Conservation (phyloP, 2,329 filamentous ascomycete species). For the Fusarium caatingaense region DNA sequence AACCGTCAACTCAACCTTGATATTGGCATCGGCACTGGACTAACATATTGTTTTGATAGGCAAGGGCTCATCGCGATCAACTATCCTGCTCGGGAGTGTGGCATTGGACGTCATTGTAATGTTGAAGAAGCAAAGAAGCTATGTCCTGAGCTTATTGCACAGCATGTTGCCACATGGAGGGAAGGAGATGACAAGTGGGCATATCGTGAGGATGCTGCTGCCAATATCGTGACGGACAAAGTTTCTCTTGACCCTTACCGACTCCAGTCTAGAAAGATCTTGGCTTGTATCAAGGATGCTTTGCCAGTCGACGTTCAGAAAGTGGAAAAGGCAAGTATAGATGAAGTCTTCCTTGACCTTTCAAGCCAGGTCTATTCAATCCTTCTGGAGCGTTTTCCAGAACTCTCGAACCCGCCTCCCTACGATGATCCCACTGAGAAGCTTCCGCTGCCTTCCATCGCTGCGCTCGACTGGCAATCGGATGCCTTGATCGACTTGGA, state of each 20-base stretch:
- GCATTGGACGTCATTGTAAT: conserved; percentile 82
- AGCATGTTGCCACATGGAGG: conserved; percentile 95
- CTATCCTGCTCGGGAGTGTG: conserved; percentile 86
- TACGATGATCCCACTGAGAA: conserved; percentile 78
- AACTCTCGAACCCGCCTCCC: conserved; percentile 72
- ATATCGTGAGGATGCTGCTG: conserved; percentile 84
- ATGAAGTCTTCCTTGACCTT: conserved; percentile 95
- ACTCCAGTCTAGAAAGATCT: conserved; percentile 82
- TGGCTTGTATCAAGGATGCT: conserved; percentile 79
- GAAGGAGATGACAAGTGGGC: conserved; percentile 93
- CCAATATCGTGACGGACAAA: conserved; percentile 87
- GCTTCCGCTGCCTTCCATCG: conserved; percentile 75
- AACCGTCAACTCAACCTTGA: neutral
- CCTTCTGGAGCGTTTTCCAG: conserved; percentile 80
- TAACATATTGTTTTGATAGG: conserved; percentile 57
- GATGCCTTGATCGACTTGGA: conserved; percentile 87
- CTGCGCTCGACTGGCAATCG: conserved; percentile 83
- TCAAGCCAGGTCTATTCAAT: conserved; percentile 84
- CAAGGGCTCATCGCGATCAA: conserved; percentile 96
- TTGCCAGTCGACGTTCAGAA: conserved; percentile 74
- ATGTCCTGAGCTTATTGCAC: conserved; percentile 84
- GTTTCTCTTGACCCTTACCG: conserved; percentile 95
- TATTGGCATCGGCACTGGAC: neutral
- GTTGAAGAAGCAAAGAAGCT: conserved; percentile 85
- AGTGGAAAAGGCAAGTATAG: conserved; percentile 93